Percentiles rank a stretch among this genome's conserved stretches.
Conservation (phyloP, 495 filamentous ascomycete genomes). For the Aspergillus biplanus region DNA sequence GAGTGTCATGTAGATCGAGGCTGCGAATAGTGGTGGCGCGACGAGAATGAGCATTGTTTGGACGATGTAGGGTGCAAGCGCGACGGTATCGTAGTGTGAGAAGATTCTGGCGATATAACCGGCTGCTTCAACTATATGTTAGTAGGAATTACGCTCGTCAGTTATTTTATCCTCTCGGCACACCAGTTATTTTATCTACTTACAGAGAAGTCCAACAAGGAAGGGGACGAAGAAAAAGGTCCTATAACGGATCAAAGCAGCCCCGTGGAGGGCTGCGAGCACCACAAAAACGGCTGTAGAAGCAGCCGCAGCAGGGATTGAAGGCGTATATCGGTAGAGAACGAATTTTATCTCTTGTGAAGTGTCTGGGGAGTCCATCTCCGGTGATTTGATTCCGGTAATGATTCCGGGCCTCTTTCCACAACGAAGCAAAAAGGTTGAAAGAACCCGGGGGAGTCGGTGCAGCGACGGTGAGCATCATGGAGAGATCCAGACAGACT, state of each 20-base stretch:
- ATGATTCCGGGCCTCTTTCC: too few relatives aligned
- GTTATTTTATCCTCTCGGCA: too few relatives aligned
- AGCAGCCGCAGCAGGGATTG: not conserved
- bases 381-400: too few relatives aligned
- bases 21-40: not conserved
- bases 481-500: too few relatives aligned
- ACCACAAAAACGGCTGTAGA: not conserved
- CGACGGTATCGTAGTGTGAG: constrained; percentile 1
- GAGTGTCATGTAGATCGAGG: not conserved
- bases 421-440: too few relatives aligned
- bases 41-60: constrained; percentile 2
- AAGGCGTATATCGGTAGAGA: not conserved
- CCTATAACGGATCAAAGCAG: not conserved
- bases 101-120: constrained; percentile 4
- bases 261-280: not conserved
- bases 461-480: too few relatives aligned
- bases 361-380: not conserved
- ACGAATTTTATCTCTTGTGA: not conserved
- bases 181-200: not conserved
- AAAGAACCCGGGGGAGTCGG: too few relatives aligned
- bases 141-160: not conserved
- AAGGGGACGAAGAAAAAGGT: constrained; percentile 1
- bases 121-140: not conserved
- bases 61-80: not conserved
- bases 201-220: not conserved